Evolutionary conservation across 371 early-diverging fungal species (phyloP).

Genomic region (Syncephalastrum contaminatum): DNA sequence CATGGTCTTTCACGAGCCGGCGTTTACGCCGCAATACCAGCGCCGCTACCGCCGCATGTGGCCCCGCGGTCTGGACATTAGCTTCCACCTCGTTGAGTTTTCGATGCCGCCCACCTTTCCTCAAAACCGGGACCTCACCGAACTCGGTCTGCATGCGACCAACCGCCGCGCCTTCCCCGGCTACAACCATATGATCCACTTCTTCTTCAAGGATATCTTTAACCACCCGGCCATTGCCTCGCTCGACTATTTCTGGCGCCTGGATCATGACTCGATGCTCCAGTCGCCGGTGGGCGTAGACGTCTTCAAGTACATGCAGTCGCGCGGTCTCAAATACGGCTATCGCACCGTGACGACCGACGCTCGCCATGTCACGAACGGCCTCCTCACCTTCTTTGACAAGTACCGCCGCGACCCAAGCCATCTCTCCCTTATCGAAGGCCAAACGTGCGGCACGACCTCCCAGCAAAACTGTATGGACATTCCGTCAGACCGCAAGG

Average conservation of each 20-base stretch:
- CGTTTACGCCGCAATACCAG: slow-evolving; percentile 13
- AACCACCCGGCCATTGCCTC: slow-evolving; percentile 9
- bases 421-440: slow-evolving; percentile 5
- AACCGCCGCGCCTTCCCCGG: slow-evolving; percentile 21
- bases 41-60: slow-evolving; percentile 14
- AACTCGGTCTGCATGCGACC: slow-evolving; percentile 15
- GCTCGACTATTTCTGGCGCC: slow-evolving; percentile 21
- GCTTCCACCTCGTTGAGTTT: slow-evolving; percentile 10
- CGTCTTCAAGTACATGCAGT: slow-evolving; percentile 19
- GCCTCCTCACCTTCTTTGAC: slow-evolving; percentile 20
- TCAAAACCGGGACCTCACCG: slow-evolving; percentile 3
- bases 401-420: slow-evolving; percentile 10
- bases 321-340: slow-evolving; percentile 12
- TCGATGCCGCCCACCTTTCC: slow-evolving; percentile 12
- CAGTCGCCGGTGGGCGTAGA: slow-evolving; percentile 14
- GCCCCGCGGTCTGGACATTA: slow-evolving; percentile 12
- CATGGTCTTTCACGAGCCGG: slow-evolving; percentile 17
- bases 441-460: slow-evolving; percentile 3
- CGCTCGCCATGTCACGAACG: slow-evolving; percentile 16
- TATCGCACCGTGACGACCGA: slow-evolving; percentile 16
- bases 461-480: slow-evolving; percentile 15
- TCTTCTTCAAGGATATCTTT: slow-evolving; percentile 18
- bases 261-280: slow-evolving; percentile 17
- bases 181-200: slow-evolving; percentile 25
- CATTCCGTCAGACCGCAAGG: slow-evolving; percentile 9